Base-by-base conservation (phyloP, 306 rosid genomes). In the Cucurbita argyrosperma region DNA sequence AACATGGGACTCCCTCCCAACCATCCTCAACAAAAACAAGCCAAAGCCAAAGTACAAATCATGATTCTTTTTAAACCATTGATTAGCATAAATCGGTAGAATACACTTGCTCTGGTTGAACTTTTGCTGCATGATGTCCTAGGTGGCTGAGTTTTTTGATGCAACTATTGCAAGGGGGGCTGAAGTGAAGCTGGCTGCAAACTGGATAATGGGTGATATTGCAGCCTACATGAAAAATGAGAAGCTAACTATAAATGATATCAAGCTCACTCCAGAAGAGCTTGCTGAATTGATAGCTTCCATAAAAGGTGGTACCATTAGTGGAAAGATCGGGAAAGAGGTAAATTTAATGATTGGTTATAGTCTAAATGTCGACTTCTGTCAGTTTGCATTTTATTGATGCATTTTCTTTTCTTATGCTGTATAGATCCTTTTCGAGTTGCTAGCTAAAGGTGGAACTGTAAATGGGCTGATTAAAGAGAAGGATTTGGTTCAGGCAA, bases 321-420 rank as follows among this genome's bases (percentile, higher is more conserved):
- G 97, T 74, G 96, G 98, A 79, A 89, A 94, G 87, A 94, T 94
- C 59, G 97, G 97, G 76, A 94, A 94, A 87, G 90, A 94, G 97
- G 97, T 88, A 84, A 21, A 67, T 6, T 67, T 67, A 40, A 12
- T 46, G 18, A 21, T 30, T 69, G 8, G 19, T 69, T 47, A 13
- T 8, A 13, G 6, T 68, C 45, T 47, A 68, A 11, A 47, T 68
- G 11, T 45, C 7, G 40, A 46, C n/a, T 47, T 67, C 38, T 57
- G 47, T 52, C 37, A 9, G 50, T 42, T 8, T 47, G 19, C 23
- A n/a, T 54, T 39, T 47, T 69, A 49, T 69, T 21, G 18, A 21
- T 47, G 60, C 54, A 18, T 49, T 40, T 52, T 75, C 43, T 60
- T 77, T 49, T 4, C 40, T 62, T 76, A 23, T 63, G 68, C 66